phyloP scores from a whole-genome alignment of 331 rosid species.

The Stylosanthes scabra region DNA sequence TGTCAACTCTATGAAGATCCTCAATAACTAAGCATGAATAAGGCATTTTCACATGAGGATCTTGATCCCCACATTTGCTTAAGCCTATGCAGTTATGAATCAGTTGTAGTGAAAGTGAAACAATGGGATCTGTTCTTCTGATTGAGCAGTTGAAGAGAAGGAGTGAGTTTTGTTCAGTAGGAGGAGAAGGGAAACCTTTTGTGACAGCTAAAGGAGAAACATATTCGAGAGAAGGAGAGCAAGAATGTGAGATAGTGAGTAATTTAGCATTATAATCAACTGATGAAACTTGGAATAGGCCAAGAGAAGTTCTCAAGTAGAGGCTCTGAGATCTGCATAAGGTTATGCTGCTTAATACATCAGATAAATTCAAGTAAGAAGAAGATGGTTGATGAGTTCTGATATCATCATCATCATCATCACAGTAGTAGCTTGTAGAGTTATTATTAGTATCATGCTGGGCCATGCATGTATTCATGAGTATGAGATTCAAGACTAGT shows the following conservation, averaged over 20 bases:
- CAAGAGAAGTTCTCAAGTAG: slow-evolving; percentile 50
- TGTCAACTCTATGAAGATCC: slow-evolving; percentile 35
- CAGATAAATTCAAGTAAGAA: slow-evolving; percentile 22
- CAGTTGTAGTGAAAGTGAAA: slow-evolving; percentile 5
- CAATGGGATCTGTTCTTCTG: slow-evolving; percentile 15
- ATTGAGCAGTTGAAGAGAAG: slow-evolving; percentile 64
- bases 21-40: slow-evolving; percentile 47
- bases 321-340: slow-evolving; percentile 54
- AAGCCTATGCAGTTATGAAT: slow-evolving; percentile 32
- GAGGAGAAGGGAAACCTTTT: slow-evolving; percentile 45
- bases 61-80: slow-evolving; percentile 10
- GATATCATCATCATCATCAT: slow-evolving; percentile 42
- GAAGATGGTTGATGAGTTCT: slow-evolving; percentile 27
- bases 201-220: slow-evolving; percentile 38
- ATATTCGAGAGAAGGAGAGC: slow-evolving; percentile 46
- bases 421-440: slow-evolving; percentile 37
- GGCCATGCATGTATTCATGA: not conserved
- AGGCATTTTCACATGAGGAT: slow-evolving; percentile 16
- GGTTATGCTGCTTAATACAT: slow-evolving; percentile 44
- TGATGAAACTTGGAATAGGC: slow-evolving; percentile 54
- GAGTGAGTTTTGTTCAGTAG: slow-evolving; percentile 48
- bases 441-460: too few relatives aligned
- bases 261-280: slow-evolving; percentile 44
- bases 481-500: slow-evolving; percentile 37
- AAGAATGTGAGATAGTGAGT: slow-evolving; percentile 47